Evolutionary conservation across 2,329 filamentous ascomycete species (phyloP), one percentile per base, ranked within the genome.

Genomic region (Penicillium capsulatum): DNA sequence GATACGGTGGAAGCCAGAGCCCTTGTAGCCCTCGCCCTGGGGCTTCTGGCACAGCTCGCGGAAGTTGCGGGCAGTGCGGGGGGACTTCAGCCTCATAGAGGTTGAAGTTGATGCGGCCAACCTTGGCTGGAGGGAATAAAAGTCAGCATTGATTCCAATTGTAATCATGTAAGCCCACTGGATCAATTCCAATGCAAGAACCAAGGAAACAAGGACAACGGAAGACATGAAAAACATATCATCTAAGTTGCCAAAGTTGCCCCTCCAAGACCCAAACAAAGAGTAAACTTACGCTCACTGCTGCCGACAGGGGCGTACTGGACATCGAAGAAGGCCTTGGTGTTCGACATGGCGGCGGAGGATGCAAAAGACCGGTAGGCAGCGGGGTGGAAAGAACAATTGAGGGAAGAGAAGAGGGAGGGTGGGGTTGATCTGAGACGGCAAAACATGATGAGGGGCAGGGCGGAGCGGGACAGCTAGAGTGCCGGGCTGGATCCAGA

Each of bases 1-100:
- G 71, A 95, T 83, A 60, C 89, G 87, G 80, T 95, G 88, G 83
- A 94, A 94, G 55, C 78, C 76, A 58, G 86, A 92, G 64, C 80
- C 81, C 68, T 79, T 70, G 78, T 94, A 95, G 58, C 87, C 86
- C 69, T 85, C 83, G 63, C 86, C 86, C 73, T 87, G 80, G 75
- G 86, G 78, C 56, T 76, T 77, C 50, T 82, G 88, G 83, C 84
- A 89, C 62, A 92, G 84, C 66, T 81, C 80, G 56, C 78, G 79
- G 81, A 94, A 94, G 81, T 92, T 92, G 68, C 79, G 75, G 57
- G 79, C 76, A 40, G 91, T 96, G 81, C 85, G n/a, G 92, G 69
- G 91, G 91, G 66, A 94, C 88, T 47, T 81, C 76, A 54, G 88
- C 78, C 66, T 91, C 79, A 77, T 75, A 95, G 66, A 97, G 86